Evolutionary conservation across 1,139 yeast genomes (phyloP).

Genomic region (Debaryomycetaceae sp.): DNA sequence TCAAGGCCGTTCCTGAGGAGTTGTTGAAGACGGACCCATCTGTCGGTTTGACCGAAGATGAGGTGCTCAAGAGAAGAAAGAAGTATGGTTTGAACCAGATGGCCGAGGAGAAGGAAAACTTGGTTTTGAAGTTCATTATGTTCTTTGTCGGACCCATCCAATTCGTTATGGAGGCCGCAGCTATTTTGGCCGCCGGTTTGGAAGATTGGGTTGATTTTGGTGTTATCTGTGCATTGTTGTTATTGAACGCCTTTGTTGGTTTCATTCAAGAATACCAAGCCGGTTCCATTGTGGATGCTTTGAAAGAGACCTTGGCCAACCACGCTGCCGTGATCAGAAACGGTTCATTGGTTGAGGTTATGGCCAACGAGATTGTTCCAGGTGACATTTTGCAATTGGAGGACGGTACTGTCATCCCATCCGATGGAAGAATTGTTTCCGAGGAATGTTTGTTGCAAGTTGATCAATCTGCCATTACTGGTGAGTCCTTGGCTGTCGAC

Average conservation of each 20-base stretch:
- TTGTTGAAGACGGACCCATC: conserved; percentile 83
- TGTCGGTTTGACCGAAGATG: conserved; percentile 76
- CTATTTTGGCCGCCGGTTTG: conserved; percentile 94
- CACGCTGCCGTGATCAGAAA: conserved; percentile 83
- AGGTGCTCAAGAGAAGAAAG: conserved; percentile 84
- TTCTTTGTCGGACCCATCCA: conserved; percentile 98
- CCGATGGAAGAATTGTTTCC: conserved; percentile 91
- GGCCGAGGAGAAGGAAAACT: conserved; percentile 89
- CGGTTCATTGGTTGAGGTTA: conserved; percentile 71
- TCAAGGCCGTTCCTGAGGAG: conserved; percentile 84
- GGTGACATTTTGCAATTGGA: conserved; percentile 91
- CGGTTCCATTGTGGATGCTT: conserved; percentile 92
- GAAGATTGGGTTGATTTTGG: conserved; percentile 99
- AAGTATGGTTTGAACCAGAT: conserved; percentile 91
- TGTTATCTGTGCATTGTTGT: conserved; percentile 86
- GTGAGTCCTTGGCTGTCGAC: conserved; percentile 96
- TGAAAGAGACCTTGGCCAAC: conserved; percentile 91
- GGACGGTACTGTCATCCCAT: conserved; percentile 93
- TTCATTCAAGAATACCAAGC: conserved; percentile 97
- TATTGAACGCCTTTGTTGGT: conserved; percentile 93
- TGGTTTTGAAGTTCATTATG: conserved; percentile 80
- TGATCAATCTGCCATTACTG: conserved; percentile 97
- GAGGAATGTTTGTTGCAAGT: conserved; percentile 89
- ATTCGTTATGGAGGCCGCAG: conserved; percentile 99
- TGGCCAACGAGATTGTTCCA: conserved; percentile 83